Evolutionary conservation across 306 rosid species (phyloP), one percentile per base, ranked within the genome.

Genomic region (Citrullus colocynthis): DNA sequence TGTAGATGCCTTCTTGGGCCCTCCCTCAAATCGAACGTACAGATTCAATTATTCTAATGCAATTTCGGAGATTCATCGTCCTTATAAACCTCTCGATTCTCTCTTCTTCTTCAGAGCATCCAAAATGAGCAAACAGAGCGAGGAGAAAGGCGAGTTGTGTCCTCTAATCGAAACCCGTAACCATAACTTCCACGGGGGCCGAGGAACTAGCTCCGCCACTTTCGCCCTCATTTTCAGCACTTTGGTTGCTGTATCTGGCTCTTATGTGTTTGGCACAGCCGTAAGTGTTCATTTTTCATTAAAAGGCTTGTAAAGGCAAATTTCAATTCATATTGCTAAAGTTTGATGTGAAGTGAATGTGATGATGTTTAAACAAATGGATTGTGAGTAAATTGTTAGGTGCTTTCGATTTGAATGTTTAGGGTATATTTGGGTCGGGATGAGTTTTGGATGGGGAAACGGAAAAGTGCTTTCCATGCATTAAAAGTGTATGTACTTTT

Each of bases 211-310:
- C 21, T 63, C 73, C 51, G 42, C 69, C n/a, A 30, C 69, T 7
- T 62, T 62, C 69, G 9, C 69, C 41, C 84, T 91, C 76, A 78
- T 81, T 9, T 61, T 93, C 75, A 87, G 78, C 84, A 89, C 97
- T 55, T 78, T 93, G 54, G 89, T 86, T 48, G 90, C 97, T 44
- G 92, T 93, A 75, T 83, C 79, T 58, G 96, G 98, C 42, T 91
- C 96, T 78, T 91, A 85, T 76, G 95, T 91, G 62, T 93, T 93
- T 75, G 96, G 96, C 1, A 82, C 94, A 13, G 96, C 96, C 5
- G 96, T 93, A 78, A 87, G 87, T 32, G 39, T 51, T 51, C 16
- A 48, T 48, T 13, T 32, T 30, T 32, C 69, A 6, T 62, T 12
- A 32, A 59, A 59, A 6, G 16, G 8, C 13, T 13, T 61, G n/a